Evolutionary conservation across 1,284 basidiomycete genomes (phyloP), one percentile per base, ranked within the genome.

Genomic region (Moniliophthora roreri): DNA sequence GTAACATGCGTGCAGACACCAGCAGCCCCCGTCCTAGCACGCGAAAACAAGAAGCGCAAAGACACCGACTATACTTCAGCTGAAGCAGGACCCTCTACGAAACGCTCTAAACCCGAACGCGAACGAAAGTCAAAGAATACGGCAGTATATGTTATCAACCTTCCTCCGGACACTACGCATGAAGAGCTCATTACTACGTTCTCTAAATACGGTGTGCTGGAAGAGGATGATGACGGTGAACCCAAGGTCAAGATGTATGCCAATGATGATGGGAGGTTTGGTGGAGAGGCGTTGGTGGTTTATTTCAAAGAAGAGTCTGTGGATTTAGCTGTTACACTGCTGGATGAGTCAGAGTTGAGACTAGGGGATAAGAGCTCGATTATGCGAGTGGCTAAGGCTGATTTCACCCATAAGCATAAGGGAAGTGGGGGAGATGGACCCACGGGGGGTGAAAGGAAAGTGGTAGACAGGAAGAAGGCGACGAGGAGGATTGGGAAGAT

Each of bases 231-330:
- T 62, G 76, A 86, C 11, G 94, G 93, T 10, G 80, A 91, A 51
- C 88, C 91, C 11, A 90, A 95, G 61, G 82, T 98, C 68, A 98
- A 99, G 76, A 79, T 99, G 74, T 99, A 99, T 69, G 87, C 89
- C 51, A 85, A 85, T 58, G 92, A 92, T 2, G 87, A 92, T 57
- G 94, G 94, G n/a, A 72, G 78, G 32, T 98, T 98, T 71, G 97
- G 86, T 63, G 96, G 97, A 32, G 96, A 99, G 60, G 96, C 96
- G 1, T 74, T 99, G 58, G 87, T 99, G 53, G 94, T 98, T 44
- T 99, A 93, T 70, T 97, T 98, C 78, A 98, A 98, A 69, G 93
- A 96, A 65, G 96, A 95, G 58, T 95, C 91, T 26, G 97, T 99
- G 15, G 74, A 79, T 10, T 77, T 99, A 50, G 96, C 95, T 2